These are phyloP conservation scores for Grosmannia serpens DNA, from an alignment of 2,329 filamentous ascomycete genomes.

Conservation along the genomic window DNA sequence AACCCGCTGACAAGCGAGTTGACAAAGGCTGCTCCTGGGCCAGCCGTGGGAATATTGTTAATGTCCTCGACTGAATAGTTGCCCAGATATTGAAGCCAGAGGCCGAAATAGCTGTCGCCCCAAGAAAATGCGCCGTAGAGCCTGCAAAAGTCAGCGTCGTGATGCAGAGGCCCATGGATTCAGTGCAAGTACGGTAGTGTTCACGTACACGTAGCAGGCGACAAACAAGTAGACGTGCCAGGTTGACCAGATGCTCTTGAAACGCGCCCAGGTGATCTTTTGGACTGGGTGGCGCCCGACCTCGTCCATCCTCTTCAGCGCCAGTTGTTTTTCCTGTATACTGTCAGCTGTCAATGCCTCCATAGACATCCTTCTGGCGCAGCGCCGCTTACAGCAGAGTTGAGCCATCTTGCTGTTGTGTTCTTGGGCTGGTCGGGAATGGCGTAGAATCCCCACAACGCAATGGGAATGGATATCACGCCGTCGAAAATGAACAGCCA, in stretches of 20 bases:
- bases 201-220: background rate
- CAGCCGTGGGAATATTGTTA: slow-evolving; percentile 2
- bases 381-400: background rate
- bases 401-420: slow-evolving; percentile 2
- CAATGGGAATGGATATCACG: slow-evolving; percentile 13
- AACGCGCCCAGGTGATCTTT: background rate
- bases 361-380: too few species aligned
- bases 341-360: background rate
- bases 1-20: background rate
- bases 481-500: slow-evolving; percentile 30
- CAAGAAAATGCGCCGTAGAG: background rate
- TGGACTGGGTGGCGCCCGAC: background rate
- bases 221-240: slow-evolving; percentile 1
- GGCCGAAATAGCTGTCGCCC: background rate
- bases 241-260: background rate
- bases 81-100: background rate
- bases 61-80: background rate
- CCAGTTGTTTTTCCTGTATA: background rate
- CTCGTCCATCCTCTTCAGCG: background rate
- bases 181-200: too few species aligned
- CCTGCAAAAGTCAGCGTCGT: background rate
- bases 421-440: slow-evolving; percentile 9
- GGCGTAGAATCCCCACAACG: slow-evolving; percentile 13
- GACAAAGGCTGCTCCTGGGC: background rate
- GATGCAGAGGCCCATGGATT: too few species aligned